Evolutionary conservation across 2,329 filamentous ascomycete species (phyloP).

Genomic region (Tothia fuscella): DNA sequence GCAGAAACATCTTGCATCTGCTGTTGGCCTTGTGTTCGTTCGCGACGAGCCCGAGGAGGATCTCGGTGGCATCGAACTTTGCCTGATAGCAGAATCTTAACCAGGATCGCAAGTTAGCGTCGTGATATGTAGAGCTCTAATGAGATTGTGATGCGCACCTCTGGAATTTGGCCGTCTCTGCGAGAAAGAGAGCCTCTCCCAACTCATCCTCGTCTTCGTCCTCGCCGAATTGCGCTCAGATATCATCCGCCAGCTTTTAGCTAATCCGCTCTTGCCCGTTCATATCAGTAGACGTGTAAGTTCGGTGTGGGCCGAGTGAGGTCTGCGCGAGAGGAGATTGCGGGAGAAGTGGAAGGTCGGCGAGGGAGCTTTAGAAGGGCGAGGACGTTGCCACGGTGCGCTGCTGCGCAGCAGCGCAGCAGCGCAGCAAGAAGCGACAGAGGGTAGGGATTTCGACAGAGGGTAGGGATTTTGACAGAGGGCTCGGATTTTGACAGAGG

Average conservation of each 20-base stretch:
- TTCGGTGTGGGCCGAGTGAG: neutral
- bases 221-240: neutral
- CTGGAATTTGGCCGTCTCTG: neutral
- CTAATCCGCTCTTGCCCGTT: neutral
- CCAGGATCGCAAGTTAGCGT: neutral
- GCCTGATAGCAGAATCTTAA: neutral
- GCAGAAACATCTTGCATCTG: constrained; percentile 1
- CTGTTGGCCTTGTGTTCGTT: neutral
- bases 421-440: neutral
- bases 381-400: neutral
- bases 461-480: neutral
- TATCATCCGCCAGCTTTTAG: neutral
- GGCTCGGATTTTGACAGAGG: neutral
- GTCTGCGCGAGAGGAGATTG: neutral
- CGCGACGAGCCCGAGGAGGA: neutral
- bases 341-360: neutral
- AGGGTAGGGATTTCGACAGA: neutral
- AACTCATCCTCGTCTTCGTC: neutral
- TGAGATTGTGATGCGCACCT: neutral
- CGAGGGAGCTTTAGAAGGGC: constrained; percentile 2
- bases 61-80: neutral
- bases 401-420: neutral
- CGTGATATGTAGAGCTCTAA: constrained; percentile 1
- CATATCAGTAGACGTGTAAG: neutral
- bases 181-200: neutral